Evolutionary conservation across 805 yeast species (phyloP).

Genomic region (Ogataea polymorpha): DNA sequence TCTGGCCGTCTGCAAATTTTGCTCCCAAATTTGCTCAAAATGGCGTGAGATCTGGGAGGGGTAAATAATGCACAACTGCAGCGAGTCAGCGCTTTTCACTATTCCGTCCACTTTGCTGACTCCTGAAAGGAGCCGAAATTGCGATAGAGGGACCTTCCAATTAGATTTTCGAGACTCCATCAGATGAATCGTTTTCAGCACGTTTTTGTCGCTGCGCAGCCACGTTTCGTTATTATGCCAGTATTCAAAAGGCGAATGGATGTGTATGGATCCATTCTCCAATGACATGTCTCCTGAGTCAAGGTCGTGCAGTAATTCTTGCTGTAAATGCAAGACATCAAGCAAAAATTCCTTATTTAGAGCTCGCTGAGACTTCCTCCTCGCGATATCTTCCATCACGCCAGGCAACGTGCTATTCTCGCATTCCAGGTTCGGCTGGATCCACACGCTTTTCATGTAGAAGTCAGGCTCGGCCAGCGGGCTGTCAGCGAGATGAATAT

Average conservation of each 20-base stretch:
- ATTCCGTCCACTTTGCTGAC: slow-evolving; percentile 42
- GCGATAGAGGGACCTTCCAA: slow-evolving; percentile 25
- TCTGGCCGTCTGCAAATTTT: slow-evolving; percentile 28
- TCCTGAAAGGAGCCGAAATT: slow-evolving; percentile 36
- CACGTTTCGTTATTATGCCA: slow-evolving; percentile 38
- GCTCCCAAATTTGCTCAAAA: slow-evolving; percentile 31
- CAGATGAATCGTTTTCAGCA: slow-evolving; percentile 39
- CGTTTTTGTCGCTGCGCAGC: slow-evolving; percentile 33
- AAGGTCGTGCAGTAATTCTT: slow-evolving; percentile 16
- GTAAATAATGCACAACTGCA: slow-evolving; percentile 36
- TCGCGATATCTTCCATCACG: slow-evolving; percentile 1
- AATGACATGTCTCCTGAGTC: slow-evolving; percentile 18
- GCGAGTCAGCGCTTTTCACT: slow-evolving; percentile 38
- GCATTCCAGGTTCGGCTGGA: slow-evolving; percentile 28
- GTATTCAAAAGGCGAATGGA: slow-evolving; percentile 41
- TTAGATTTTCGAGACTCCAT: slow-evolving; percentile 21
- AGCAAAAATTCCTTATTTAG: slow-evolving; percentile 37
- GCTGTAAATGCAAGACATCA: slow-evolving; percentile 36
- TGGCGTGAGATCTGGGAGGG: slow-evolving; percentile 9
- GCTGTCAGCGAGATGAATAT: slow-evolving; percentile 11
- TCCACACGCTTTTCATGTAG: slow-evolving; percentile 34
- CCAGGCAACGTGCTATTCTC: slow-evolving; percentile 20
- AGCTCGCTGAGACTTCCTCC: slow-evolving; percentile 21
- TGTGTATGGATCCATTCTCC: slow-evolving; percentile 11
- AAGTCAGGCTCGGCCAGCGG: slow-evolving; percentile 18